Base-by-base conservation (phyloP, 176 grass and related monocot genomes). In the Aegilops tauschii region DNA sequence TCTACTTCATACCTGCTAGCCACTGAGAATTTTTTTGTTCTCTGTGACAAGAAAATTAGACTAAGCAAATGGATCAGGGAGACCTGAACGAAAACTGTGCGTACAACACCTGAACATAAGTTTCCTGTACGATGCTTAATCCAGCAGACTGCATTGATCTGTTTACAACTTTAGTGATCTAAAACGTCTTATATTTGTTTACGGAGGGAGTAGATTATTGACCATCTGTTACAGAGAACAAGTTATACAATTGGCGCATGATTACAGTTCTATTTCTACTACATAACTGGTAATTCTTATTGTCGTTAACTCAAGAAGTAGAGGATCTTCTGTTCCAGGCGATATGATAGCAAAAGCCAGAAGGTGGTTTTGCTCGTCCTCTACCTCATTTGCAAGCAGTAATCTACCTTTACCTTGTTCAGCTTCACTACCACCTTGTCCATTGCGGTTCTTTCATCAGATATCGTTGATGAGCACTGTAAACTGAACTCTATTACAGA, bases 361-460 rank as follows among this genome's bases (percentile, higher is more conserved):
- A 21, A 79, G 49, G 10, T 61, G 32, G 12, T 62, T 62, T 12
- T 1, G 2, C 3, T 35, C 5, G 18, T 2, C 21, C 74, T 77
- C 74, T 30, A 77, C 17, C 45, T 52, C 21, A 65, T 9, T 17
- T 31, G 78, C 4, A 4, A 30, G 37, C 61, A 65, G 25, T 65
- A 82, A 52, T 82, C 80, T 12, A 30, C 27, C 42, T 65, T 85
- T 61, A 77, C 77, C 83, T 37, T 85, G 21, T 54, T 77, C 83
- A 85, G n/a, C 61, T 16, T 85, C 58, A 76, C 61, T 28, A 77
- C 83, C 70, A 85, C 72, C 59, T 66, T 74, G 12, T 85, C 29
- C 83, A 77, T 85, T 12, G 36, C 37, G 49, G 72, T 30, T 75
- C 83, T 85, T 85, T 77, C 73, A 34, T 85, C 73, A 32, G 72